These are phyloP conservation scores for Mycena vulgaris DNA, from an alignment of 768 basidiomycete genomes.

Conservation along the genomic window DNA sequence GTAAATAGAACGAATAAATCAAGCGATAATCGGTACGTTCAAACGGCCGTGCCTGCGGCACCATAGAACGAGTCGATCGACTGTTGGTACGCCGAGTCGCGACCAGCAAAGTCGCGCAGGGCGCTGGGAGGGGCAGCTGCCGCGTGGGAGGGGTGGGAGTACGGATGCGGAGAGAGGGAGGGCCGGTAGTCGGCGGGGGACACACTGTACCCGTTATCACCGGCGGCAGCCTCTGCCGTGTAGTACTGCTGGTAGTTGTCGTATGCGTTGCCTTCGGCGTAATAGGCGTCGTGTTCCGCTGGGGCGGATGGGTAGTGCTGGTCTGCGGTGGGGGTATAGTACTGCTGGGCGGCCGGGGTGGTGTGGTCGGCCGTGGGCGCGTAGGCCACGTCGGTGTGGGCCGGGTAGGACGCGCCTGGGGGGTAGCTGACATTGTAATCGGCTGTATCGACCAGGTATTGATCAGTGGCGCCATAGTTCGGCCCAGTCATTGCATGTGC, in stretches of 20 bases:
- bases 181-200: constrained; percentile 17
- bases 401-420: constrained; percentile 31
- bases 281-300: neutral
- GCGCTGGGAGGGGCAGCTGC: constrained; percentile 33
- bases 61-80: constrained; percentile 45
- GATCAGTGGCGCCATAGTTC: constrained; percentile 31
- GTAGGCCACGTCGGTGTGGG: neutral
- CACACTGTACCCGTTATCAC: constrained; percentile 17
- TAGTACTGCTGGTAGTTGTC: constrained; percentile 35
- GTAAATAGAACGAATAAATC: constrained; percentile 28
- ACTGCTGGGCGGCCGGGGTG: constrained; percentile 1
- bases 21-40: constrained; percentile 1
- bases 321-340: neutral
- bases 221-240: neutral
- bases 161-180: constrained; percentile 35
- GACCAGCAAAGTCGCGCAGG: constrained; percentile 24
- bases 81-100: constrained; percentile 39
- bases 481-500: constrained; percentile 25
- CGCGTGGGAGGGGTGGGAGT: constrained; percentile 27
- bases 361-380: neutral
- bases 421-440: constrained; percentile 35
- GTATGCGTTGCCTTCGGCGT: constrained; percentile 16
- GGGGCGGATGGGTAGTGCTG: constrained; percentile 7
- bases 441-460: constrained; percentile 34
- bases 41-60: constrained; percentile 38